Evolutionary conservation across 2,329 filamentous ascomycete species (phyloP), one percentile per base, ranked within the genome.

Genomic region (Aureobasidium subglaciale): DNA sequence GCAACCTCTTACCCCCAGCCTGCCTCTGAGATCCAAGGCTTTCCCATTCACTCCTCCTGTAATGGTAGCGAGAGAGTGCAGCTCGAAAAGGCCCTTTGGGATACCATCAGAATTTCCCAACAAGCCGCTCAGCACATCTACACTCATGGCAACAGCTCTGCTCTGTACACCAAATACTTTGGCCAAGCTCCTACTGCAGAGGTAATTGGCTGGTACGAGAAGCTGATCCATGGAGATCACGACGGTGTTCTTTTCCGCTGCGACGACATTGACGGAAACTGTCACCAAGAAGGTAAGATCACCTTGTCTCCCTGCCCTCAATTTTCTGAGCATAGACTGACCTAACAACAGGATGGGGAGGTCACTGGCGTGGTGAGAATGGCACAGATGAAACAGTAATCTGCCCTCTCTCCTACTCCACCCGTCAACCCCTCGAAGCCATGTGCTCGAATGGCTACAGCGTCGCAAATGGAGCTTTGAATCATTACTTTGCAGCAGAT

Each of bases 361-460:
- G 85, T 30, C 84, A 88, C 72, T 86, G 80, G 80, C 80, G 85
- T 55, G 84, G 84, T 40, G 64, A 68, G 24, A 87, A 87, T 59
- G 84, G 78, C 2, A 82, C 83, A 2, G 69, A 75, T 1, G 84
- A 88, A 68, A 88, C 84, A 2, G 85, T 87, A 60, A 87, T 88
- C 68, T 88, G 85, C 69, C 75, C 78, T 5, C 72, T 80, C 1
- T 86, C 83, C 1, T 88, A 82, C 68, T 64, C 71, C 34, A 75
- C 75, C 43, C 81, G 84, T 46, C 77, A 75, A 32, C 77, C 75
- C 18, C 77, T 88, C 7, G 73, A 77, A 49, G 75, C 77, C 27
- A 73, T 87, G 63, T 88, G 85, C 67, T 76, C 75, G 24, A 71
- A 78, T 16, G 85, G 84, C 49, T 87, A 85, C 69, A 82, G 76